phyloP scores from a whole-genome alignment of 805 yeast species.

The Priceomyces melissophilus region DNA sequence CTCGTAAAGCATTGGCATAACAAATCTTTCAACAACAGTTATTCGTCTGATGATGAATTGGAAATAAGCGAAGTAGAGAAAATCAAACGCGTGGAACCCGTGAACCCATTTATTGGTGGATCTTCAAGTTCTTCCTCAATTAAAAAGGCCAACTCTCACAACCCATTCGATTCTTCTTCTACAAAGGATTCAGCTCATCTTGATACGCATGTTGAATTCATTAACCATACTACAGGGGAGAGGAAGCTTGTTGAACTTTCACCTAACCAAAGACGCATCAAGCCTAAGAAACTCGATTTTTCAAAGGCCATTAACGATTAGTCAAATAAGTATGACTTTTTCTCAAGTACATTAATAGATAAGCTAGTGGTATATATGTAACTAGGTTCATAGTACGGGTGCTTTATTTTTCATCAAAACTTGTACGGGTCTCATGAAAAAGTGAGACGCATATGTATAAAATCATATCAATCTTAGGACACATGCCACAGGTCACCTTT shows the following conservation, averaged over 20 bases:
- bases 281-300: conserved; percentile 38
- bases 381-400: background rate
- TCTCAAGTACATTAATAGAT: background rate
- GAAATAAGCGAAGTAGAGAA: background rate
- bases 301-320: conserved; percentile 1
- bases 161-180: conserved; percentile 9
- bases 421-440: background rate
- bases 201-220: conserved; percentile 23
- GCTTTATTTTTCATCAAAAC: no score
- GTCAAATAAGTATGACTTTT: no score
- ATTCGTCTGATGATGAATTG: conserved; percentile 28
- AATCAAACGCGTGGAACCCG: conserved; percentile 7
- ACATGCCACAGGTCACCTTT: conserved; percentile 14
- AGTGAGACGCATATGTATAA: background rate
- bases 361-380: background rate
- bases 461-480: no score
- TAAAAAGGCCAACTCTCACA: conserved; percentile 1
- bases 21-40: conserved; percentile 24
- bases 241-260: conserved; percentile 28
- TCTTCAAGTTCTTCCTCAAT: background rate
- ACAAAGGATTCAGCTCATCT: conserved; percentile 7
- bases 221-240: conserved; percentile 38
- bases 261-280: conserved; percentile 29
- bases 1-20: conserved; percentile 37
- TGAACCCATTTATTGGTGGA: conserved; percentile 22